These are phyloP conservation scores for Thelonectria discophora DNA, from an alignment of 2,329 filamentous ascomycete genomes.

Conservation along the genomic window DNA sequence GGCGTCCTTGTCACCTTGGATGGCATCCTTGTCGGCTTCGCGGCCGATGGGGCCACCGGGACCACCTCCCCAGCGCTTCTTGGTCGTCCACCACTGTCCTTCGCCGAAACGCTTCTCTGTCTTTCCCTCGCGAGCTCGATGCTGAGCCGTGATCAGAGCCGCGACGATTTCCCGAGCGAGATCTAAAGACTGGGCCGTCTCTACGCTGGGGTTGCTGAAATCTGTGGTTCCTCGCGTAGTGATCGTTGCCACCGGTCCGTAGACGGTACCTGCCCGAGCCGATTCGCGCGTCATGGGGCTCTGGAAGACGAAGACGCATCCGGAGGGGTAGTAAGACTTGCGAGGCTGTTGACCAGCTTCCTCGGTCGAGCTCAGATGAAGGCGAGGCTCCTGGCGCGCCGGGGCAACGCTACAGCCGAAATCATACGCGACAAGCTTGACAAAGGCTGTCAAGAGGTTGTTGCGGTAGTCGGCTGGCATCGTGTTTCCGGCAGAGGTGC, in stretches of 20 bases:
- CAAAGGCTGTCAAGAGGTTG: constrained; percentile 64
- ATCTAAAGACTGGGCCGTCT: constrained; percentile 68
- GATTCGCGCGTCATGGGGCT: constrained; percentile 67
- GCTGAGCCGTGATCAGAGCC: constrained; percentile 69
- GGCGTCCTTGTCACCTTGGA: constrained; percentile 58
- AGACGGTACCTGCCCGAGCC: constrained; percentile 66
- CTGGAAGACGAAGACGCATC: constrained; percentile 68
- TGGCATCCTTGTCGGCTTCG: constrained; percentile 61
- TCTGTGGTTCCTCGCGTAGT: constrained; percentile 64
- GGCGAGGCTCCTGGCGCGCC: constrained; percentile 66
- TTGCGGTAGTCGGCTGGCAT: constrained; percentile 69
- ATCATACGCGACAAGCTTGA: constrained; percentile 72
- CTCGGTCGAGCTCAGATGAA: constrained; percentile 59
- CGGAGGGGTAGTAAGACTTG: constrained; percentile 66
- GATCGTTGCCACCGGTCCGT: constrained; percentile 69
- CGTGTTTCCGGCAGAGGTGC: constrained; percentile 60
- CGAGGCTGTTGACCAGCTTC: constrained; percentile 44
- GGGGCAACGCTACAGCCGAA: constrained; percentile 70
- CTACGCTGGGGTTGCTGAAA: constrained; percentile 56
- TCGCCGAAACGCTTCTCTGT: constrained; percentile 65
- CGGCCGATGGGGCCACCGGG: constrained; percentile 69
- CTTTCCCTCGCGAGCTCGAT: constrained; percentile 66
- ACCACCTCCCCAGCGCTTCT: constrained; percentile 70
- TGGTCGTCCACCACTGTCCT: constrained; percentile 68
- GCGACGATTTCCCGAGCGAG: constrained; percentile 69